A percentile compares a stretch with the other conserved stretches of the same genome.
These are phyloP conservation scores for Clarireedia monteithiana DNA, from an alignment of 2,329 filamentous ascomycete genomes.

Conservation along the genomic window DNA sequence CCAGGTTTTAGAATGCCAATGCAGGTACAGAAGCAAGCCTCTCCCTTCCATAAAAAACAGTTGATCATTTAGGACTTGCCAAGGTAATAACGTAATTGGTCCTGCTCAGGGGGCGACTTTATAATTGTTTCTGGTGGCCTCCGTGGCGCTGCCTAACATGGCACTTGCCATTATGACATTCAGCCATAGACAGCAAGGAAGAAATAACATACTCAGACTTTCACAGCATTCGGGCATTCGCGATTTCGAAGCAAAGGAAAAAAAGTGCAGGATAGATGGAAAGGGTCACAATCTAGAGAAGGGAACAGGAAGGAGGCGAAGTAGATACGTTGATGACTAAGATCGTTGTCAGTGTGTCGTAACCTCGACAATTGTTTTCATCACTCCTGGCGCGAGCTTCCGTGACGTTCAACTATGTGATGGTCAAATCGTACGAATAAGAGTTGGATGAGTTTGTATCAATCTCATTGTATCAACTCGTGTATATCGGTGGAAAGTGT, in stretches of 20 bases:
- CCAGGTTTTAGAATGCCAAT: background rate
- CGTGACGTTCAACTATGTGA: too few relatives aligned
- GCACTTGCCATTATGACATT: background rate
- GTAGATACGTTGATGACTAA: constrained; percentile 1
- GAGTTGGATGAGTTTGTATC: too few relatives aligned
- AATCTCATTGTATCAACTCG: too few relatives aligned
- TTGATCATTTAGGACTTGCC: background rate
- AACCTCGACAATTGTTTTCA: too few relatives aligned
- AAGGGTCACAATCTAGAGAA: background rate
- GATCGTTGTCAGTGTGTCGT: too few relatives aligned
- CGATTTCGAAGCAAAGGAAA: background rate
- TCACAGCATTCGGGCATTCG: background rate
- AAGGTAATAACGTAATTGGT: background rate
- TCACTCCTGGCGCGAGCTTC: too few relatives aligned
- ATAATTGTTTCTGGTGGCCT: background rate
- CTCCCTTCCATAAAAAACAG: background rate
- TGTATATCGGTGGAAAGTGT: too few relatives aligned
- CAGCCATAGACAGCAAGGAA: background rate
- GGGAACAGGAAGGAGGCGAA: background rate
- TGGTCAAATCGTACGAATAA: too few relatives aligned
- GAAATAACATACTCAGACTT: background rate
- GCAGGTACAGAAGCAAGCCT: background rate
- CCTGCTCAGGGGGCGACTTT: background rate
- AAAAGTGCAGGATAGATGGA: background rate
- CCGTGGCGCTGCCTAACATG: background rate